Conservation (phyloP, 768 basidiomycete species). For the Serendipita sp. region DNA sequence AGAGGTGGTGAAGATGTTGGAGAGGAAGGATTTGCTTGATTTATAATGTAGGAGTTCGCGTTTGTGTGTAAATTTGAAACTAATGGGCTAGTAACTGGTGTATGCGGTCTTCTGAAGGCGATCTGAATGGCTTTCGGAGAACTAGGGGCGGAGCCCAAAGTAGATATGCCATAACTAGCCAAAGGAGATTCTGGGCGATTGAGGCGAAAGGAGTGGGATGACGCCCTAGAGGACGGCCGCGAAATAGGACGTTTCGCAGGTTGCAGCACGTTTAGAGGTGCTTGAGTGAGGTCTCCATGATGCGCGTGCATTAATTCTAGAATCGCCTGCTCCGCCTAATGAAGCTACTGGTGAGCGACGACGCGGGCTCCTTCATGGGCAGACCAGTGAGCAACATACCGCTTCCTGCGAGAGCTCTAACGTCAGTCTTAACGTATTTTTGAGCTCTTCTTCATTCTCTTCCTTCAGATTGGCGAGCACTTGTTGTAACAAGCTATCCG, state of each 20-base stretch:
- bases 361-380: background rate
- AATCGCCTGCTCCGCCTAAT: conserved; percentile 70
- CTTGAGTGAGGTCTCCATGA: conserved; percentile 66
- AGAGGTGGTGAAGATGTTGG: conserved; percentile 56
- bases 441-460: conserved; percentile 80
- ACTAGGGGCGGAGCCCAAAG: conserved; percentile 33
- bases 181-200: conserved; percentile 38
- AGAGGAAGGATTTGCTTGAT: conserved; percentile 18
- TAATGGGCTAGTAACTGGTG: conserved; percentile 60
- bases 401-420: conserved; percentile 41
- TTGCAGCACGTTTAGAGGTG: conserved; percentile 69
- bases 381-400: conserved; percentile 6
- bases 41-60: conserved; percentile 39
- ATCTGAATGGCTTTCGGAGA: conserved; percentile 67
- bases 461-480: conserved; percentile 58
- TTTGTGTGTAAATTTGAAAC: conserved; percentile 32
- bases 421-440: conserved; percentile 49
- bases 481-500: conserved; percentile 15
- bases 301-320: conserved; percentile 94
- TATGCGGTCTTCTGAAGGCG: conserved; percentile 63
- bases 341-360: background rate
- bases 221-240: conserved; percentile 65
- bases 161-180: background rate
- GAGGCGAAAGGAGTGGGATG: conserved; percentile 50
- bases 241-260: conserved; percentile 65